Evolutionary conservation across 805 yeast genomes (phyloP).

Genomic region (Priceomyces medius): DNA sequence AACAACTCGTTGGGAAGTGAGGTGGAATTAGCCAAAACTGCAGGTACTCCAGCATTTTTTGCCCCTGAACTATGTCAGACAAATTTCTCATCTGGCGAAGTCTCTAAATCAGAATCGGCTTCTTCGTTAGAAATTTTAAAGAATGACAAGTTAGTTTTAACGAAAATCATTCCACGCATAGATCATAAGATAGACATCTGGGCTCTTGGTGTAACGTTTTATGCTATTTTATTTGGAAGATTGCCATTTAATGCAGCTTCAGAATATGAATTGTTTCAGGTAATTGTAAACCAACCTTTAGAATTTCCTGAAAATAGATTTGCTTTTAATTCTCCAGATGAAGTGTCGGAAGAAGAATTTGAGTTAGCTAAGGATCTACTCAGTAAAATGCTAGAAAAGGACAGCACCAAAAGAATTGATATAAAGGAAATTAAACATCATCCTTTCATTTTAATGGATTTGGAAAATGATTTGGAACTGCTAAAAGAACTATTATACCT

Average conservation of each 20-base stretch:
- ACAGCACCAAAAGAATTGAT: constrained; percentile 66
- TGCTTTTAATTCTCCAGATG: constrained; percentile 37
- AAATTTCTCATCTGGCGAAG: constrained; percentile 29
- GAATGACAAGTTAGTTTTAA: constrained; percentile 18
- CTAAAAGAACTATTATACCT: constrained; percentile 37
- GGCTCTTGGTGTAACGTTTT: constrained; percentile 93
- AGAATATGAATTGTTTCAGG: constrained; percentile 82
- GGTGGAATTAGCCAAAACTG: constrained; percentile 87
- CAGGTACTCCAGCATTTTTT: constrained; percentile 96
- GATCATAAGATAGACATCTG: constrained; percentile 91
- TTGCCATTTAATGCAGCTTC: constrained; percentile 87
- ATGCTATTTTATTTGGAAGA: constrained; percentile 81
- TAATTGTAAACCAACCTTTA: constrained; percentile 63
- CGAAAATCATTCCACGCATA: constrained; percentile 47
- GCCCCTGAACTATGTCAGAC: constrained; percentile 90
- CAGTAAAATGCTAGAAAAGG: constrained; percentile 59
- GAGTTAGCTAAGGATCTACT: constrained; percentile 60
- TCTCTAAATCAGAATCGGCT: constrained; percentile 15
- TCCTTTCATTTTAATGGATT: constrained; percentile 55
- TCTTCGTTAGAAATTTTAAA: constrained; percentile 22
- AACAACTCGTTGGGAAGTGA: constrained; percentile 50
- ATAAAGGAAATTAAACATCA: constrained; percentile 73
- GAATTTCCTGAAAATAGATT: constrained; percentile 49
- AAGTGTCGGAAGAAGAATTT: constrained; percentile 43
- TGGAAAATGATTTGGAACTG: constrained; percentile 34